Evolutionary conservation across 192 early-diverging fungal species (phyloP).

Genomic region (Lobulomyces angularis): DNA sequence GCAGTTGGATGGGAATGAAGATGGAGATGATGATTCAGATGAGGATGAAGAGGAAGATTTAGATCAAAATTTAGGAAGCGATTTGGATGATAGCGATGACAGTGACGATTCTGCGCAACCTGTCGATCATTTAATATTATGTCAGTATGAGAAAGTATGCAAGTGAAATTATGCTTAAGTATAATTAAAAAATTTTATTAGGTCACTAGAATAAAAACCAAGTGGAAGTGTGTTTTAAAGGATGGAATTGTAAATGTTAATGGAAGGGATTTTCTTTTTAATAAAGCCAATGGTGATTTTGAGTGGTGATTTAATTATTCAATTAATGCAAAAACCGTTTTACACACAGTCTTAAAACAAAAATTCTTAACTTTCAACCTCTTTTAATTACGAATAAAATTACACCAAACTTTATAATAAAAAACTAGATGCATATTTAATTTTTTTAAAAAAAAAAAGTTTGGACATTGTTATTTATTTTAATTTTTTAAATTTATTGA

Average conservation of each 20-base stretch:
- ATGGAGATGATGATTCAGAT: conserved; percentile 17
- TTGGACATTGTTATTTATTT: too few species aligned
- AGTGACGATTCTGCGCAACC: conserved; percentile 47
- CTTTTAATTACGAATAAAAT: too few species aligned
- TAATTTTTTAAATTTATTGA: too few species aligned
- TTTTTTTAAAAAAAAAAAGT: too few species aligned
- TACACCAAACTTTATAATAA: too few species aligned
- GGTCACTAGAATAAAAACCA: conserved; percentile 90
- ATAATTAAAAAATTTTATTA: conserved; percentile 24
- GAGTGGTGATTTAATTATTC: conserved; percentile 67
- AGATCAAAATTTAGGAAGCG: conserved; percentile 60
- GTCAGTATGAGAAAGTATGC: conserved; percentile 59
- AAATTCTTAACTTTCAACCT: too few species aligned
- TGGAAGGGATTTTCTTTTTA: conserved; percentile 90
- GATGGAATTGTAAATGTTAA: conserved; percentile 94
- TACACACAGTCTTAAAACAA: too few species aligned
- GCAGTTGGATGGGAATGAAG: not conserved
- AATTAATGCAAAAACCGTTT: too few species aligned
- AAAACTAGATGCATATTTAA: too few species aligned
- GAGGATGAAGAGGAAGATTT: conserved; percentile 44
- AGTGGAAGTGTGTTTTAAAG: conserved; percentile 95
- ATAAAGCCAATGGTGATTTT: conserved; percentile 88
- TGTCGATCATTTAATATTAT: conserved; percentile 59
- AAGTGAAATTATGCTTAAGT: conserved; percentile 16
- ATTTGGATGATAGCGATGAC: conserved; percentile 46